Conservation (phyloP, 139 green algal genomes). For the Dunaliella primolecta region DNA sequence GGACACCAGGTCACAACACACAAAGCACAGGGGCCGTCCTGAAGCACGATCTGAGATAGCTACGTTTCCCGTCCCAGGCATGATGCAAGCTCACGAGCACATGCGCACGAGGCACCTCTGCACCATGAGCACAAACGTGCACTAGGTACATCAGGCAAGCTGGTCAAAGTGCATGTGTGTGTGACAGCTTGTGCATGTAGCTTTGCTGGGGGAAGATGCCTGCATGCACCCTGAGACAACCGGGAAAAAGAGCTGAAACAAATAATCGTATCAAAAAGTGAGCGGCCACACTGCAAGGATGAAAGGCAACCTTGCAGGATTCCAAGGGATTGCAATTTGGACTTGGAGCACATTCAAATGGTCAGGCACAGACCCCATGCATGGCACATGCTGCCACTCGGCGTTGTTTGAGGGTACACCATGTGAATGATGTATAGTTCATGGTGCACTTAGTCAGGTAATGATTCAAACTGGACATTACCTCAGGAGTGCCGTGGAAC, state of each 20-base stretch:
- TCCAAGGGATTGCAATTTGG: too few species aligned
- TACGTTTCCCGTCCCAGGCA: not conserved
- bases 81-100: not conserved
- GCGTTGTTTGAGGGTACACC: not conserved
- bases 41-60: too few species aligned
- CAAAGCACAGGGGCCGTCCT: not conserved
- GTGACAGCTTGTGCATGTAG: not conserved
- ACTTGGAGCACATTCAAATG: not conserved
- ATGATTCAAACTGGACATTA: too few species aligned
- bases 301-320: too few species aligned
- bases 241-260: not conserved
- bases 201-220: not conserved
- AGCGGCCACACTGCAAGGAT: not conserved
- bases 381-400: too few species aligned
- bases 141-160: not conserved
- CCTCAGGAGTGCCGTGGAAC: too few species aligned
- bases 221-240: not conserved
- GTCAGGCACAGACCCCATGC: too few species aligned
- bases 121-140: not conserved
- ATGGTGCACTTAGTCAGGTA: too few species aligned
- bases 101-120: not conserved
- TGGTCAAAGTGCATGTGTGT: not conserved
- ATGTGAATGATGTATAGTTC: too few species aligned
- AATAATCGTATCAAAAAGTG: not conserved
- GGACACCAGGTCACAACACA: not conserved